Evolutionary conservation across 139 green algal species (phyloP), one percentile per base, ranked within the genome.

Genomic region (Haematococcus lacustris): DNA sequence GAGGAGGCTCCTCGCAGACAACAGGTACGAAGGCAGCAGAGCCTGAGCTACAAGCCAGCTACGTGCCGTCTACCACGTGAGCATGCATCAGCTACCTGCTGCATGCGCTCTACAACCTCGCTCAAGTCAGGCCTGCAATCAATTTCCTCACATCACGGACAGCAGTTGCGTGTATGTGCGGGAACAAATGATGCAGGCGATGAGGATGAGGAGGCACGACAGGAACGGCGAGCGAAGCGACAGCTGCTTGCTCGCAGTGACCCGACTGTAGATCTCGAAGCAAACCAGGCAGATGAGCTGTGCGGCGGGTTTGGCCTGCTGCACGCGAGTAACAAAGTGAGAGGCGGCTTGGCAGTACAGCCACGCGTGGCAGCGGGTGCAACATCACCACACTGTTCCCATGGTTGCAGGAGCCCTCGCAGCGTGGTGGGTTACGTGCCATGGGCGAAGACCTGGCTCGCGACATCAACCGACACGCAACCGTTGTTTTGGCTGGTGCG

Each of bases 391-490:
- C 9, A 53, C 43, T 17, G 9, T 39, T 43, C n/a, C 60, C 60
- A 67, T 23, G 3, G 3, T 53, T 64, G 17, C 66, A 72, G 67
- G 67, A 72, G 47, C 67, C 67, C 13, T 43, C 47, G 28, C 28
- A 39, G 5, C 43, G 33, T 37, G 69, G 51, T 28, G 51, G 51
- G 7, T 37, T 74, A 3, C 38, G 38, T 0, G 73, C 38, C 30
- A 71, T 80, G 60, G 68, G 68, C 7, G 74, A 75, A 26, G 68
- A 75, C 39, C 43, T 80, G 68, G 74, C 70, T 1, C 68, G 37
- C 17, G 74, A 80, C 68, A 80, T 80, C 74, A 80, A 80, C 47
- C 74, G 74, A 34, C 74, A 80, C 33, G 74, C 74, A 37, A 71
- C 68, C 28, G 60, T 80, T 2, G 74, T 80, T 1, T 43, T 80